Evolutionary conservation across 2,329 filamentous ascomycete species (phyloP).

Genomic region (Juglanconis oblonga): DNA sequence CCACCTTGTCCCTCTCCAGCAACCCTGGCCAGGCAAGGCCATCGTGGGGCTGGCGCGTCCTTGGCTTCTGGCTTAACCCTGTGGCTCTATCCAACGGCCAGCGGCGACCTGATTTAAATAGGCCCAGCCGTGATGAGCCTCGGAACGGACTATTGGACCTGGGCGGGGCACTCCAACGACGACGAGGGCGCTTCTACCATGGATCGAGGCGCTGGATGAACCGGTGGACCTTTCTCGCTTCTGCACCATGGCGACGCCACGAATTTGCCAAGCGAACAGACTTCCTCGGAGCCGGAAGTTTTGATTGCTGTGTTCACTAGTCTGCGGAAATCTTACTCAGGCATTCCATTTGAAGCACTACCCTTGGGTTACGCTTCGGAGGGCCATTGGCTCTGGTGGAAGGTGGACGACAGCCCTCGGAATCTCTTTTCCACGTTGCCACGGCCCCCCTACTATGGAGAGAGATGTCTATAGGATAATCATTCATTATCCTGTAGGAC

Average conservation of each 20-base stretch:
- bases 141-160: background rate
- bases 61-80: slow-evolving; percentile 1
- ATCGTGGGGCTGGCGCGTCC: background rate
- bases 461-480: background rate
- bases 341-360: background rate
- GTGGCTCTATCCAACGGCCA: background rate
- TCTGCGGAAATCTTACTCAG: too few relatives aligned
- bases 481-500: background rate
- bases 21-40: background rate
- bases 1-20: slow-evolving; percentile 2
- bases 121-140: background rate
- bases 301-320: too few relatives aligned
- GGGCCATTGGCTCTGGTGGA: background rate
- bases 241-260: too few relatives aligned
- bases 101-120: background rate
- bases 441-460: background rate
- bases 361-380: background rate
- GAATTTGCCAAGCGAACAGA: too few relatives aligned
- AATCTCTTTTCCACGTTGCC: background rate
- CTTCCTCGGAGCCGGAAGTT: too few relatives aligned
- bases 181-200: background rate
- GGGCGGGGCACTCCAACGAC: background rate
- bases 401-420: background rate
- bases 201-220: too few relatives aligned
- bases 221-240: too few relatives aligned